Base-by-base conservation (phyloP, 306 rosid species). In the Nissolia schottii region DNA sequence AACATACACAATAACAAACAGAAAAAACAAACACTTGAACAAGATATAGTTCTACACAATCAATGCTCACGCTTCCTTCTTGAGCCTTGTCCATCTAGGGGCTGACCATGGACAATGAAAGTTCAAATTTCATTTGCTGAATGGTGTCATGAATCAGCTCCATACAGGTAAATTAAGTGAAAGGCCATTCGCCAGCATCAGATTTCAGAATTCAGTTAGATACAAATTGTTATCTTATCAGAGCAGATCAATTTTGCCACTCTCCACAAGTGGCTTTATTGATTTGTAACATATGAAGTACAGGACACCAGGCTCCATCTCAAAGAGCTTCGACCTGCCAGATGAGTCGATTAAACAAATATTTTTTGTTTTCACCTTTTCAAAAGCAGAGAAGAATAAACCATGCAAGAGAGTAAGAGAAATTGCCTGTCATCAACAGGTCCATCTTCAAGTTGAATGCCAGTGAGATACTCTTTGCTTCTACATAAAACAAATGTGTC, bases 281-380 rank as follows among this genome's bases (percentile, higher is more conserved):
- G 96, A 90, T 79, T 86, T 93, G 83, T 88, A 93, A 75, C 97
- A 96, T 54, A 93, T 87, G 73, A 89, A 88, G 85, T 89, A 86
- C 13, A 83, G 86, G 10, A 79, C 81, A 41, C 75, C 86, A 0
- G 83, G 79, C 73, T 83, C 86, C 86, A 83, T 83, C 40, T 83
- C 86, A 64, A 83, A 83, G 34, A 83, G 81, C 76, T 73, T 79
- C 8, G 86, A 83, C 83, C 86, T 83, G 86, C 65, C 34, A 79
- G 10, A 58, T 24, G 18, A 74, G 41, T 53, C 24, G n/a, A 57
- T 41, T 27, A 10, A 75, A 32, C 51, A 32, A 45, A 45, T 15
- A n/a, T 50, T 5, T 7, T 63, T 27, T 22, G 57, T 66, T 9
- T 62, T 46, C 5, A 23, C 22, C 8, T 13, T 48, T 62, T 15